Evolutionary conservation across 345 rosid species (phyloP).

Genomic region (Hirschfeldia incana): DNA sequence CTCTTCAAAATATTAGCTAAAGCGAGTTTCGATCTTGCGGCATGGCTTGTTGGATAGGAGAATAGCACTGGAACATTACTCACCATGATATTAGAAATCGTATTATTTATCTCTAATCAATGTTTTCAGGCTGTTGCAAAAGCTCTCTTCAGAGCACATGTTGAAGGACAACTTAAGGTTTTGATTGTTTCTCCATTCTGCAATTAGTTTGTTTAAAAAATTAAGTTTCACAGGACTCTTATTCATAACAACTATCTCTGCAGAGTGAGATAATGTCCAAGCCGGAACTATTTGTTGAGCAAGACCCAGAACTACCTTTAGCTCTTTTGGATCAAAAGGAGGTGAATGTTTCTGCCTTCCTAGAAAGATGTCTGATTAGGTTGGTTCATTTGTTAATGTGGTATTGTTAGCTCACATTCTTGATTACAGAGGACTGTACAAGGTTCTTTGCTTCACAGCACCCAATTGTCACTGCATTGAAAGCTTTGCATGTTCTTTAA

Average conservation of each 20-base stretch:
- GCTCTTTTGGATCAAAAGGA: conserved; percentile 94
- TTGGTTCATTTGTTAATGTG: conserved; percentile 18
- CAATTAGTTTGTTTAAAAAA: neutral
- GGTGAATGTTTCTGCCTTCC: conserved; percentile 47
- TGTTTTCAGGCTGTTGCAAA: conserved; percentile 84
- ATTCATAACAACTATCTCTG: conserved; percentile 24
- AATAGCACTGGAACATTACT: too few species aligned
- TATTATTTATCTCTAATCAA: conserved; percentile 22
- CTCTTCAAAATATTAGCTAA: too few species aligned
- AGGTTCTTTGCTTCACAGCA: conserved; percentile 50
- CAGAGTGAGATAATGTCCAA: conserved; percentile 97
- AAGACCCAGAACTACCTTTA: conserved; percentile 91
- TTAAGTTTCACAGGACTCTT: conserved; percentile 6
- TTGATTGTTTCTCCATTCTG: neutral
- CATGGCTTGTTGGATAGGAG: too few species aligned
- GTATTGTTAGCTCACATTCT: conserved; percentile 43
- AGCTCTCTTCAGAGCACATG: conserved; percentile 96
- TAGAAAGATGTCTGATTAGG: neutral
- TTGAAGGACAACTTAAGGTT: conserved; percentile 97
- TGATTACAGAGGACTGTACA: conserved; percentile 86
- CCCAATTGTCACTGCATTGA: conserved; percentile 8
- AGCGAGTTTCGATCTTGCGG: too few species aligned
- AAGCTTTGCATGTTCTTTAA: conserved; percentile 17
- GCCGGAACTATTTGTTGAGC: conserved; percentile 94
- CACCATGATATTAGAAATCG: neutral